These are phyloP conservation scores for Plenodomus tracheiphilus DNA, from an alignment of 2,329 filamentous ascomycete species.

Conservation along the genomic window DNA sequence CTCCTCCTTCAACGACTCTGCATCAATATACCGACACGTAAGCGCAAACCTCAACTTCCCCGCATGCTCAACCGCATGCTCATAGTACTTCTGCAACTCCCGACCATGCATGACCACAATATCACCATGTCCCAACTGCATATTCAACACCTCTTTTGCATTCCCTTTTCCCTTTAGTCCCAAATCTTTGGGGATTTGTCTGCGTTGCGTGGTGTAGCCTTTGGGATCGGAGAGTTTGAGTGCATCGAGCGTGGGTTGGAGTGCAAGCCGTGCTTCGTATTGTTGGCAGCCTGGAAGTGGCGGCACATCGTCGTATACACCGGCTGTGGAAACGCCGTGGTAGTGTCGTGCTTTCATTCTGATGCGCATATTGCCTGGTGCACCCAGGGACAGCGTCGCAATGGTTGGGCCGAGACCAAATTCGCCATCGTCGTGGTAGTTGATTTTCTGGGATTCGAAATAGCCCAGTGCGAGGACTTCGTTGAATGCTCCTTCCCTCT, in stretches of 20 bases:
- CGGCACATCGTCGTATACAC: conserved; percentile 36
- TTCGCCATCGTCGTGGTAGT: conserved; percentile 70
- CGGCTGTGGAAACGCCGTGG: conserved; percentile 39
- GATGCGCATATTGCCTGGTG: conserved; percentile 61
- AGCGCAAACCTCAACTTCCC: conserved; percentile 61
- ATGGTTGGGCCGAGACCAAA: conserved; percentile 64
- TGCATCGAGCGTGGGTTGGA: conserved; percentile 31
- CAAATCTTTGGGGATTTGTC: conserved; percentile 44
- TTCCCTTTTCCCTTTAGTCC: conserved; percentile 35
- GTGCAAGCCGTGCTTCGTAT: conserved; percentile 40
- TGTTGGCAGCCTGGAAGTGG: conserved; percentile 35
- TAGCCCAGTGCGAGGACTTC: conserved; percentile 67
- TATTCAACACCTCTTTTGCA: conserved; percentile 45
- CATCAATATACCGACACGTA: conserved; percentile 58
- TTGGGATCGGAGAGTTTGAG: conserved; percentile 22
- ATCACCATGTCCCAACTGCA: conserved; percentile 64
- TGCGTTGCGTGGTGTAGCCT: conserved; percentile 30
- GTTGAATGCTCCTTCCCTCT: conserved; percentile 56
- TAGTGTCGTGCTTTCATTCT: conserved; percentile 59
- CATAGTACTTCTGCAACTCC: conserved; percentile 62
- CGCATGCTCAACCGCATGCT: conserved; percentile 59
- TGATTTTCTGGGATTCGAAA: conserved; percentile 62
- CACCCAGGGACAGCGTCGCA: conserved; percentile 62
- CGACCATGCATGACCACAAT: conserved; percentile 66
- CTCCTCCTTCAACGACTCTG: conserved; percentile 45